Evolutionary conservation across 1,284 basidiomycete genomes (phyloP).

Genomic region (Hymenochaete sp.): DNA sequence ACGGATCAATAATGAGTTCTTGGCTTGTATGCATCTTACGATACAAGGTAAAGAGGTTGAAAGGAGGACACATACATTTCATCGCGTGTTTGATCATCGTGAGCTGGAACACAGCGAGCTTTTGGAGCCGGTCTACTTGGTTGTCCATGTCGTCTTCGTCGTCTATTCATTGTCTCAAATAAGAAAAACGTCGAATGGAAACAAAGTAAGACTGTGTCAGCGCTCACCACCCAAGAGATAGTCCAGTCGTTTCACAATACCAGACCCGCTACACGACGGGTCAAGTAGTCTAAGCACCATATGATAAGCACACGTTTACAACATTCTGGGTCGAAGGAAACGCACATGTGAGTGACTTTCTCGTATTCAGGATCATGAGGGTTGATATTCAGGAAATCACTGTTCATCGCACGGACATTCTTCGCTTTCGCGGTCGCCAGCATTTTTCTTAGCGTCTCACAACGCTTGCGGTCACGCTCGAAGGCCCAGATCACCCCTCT

Average conservation of each 20-base stretch:
- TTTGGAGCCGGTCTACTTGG: slow-evolving; percentile 63
- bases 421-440: slow-evolving; percentile 67
- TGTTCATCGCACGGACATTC: slow-evolving; percentile 66
- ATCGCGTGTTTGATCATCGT: slow-evolving; percentile 93
- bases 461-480: slow-evolving; percentile 74
- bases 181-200: slow-evolving; percentile 19
- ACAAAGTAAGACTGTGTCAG: slow-evolving; percentile 3
- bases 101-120: slow-evolving; percentile 83
- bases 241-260: slow-evolving; percentile 85
- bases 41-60: slow-evolving; percentile 7
- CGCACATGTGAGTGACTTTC: slow-evolving; percentile 78
- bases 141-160: slow-evolving; percentile 42
- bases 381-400: slow-evolving; percentile 73
- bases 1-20: not conserved
- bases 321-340: slow-evolving; percentile 15
- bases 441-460: slow-evolving; percentile 78
- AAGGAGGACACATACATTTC: slow-evolving; percentile 55
- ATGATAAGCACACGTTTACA: slow-evolving; percentile 2
- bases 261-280: slow-evolving; percentile 89
- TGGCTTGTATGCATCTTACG: not conserved
- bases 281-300: slow-evolving; percentile 61
- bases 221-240: slow-evolving; percentile 52
- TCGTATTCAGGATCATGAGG: slow-evolving; percentile 54
- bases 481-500: slow-evolving; percentile 84
- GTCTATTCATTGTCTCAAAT: slow-evolving; percentile 20